phyloP scores from a whole-genome alignment of 2,329 filamentous ascomycete genomes.

The Karstenula rhodostoma region DNA sequence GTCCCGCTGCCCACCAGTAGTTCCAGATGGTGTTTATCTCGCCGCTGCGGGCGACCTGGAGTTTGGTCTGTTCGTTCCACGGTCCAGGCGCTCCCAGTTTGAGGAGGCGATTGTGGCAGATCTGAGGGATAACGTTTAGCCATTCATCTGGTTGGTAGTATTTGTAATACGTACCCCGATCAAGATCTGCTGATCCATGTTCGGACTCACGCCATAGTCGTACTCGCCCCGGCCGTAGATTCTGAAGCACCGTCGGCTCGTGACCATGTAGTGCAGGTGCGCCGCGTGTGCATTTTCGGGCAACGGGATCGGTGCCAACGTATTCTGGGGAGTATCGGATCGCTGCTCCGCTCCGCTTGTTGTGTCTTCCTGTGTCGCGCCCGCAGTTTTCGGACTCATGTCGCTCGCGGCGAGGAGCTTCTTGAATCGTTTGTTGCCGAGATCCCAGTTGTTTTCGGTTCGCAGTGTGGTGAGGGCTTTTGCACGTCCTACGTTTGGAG shows the following conservation, averaged over 20 bases:
- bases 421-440: too few relatives aligned
- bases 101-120: background rate
- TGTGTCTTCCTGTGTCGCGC: too few relatives aligned
- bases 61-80: background rate
- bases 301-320: too few relatives aligned
- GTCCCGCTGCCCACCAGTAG: constrained; percentile 7
- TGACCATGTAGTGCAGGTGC: background rate
- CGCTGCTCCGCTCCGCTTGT: too few relatives aligned
- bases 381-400: too few relatives aligned
- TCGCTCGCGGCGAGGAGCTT: too few relatives aligned
- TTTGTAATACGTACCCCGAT: background rate
- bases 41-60: background rate
- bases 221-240: background rate
- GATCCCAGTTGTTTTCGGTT: too few relatives aligned
- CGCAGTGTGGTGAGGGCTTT: too few relatives aligned
- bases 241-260: background rate
- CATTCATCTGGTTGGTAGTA: background rate
- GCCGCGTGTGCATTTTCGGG: background rate
- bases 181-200: background rate
- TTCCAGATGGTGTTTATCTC: constrained; percentile 1
- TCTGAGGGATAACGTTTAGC: background rate
- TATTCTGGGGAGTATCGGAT: too few relatives aligned
- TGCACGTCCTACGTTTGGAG: too few relatives aligned
- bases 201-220: background rate
- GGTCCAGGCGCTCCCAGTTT: background rate